Evolutionary conservation across 805 yeast genomes (phyloP), one percentile per base, ranked within the genome.

Genomic region (Zygosaccharomyces pseudorouxii): DNA sequence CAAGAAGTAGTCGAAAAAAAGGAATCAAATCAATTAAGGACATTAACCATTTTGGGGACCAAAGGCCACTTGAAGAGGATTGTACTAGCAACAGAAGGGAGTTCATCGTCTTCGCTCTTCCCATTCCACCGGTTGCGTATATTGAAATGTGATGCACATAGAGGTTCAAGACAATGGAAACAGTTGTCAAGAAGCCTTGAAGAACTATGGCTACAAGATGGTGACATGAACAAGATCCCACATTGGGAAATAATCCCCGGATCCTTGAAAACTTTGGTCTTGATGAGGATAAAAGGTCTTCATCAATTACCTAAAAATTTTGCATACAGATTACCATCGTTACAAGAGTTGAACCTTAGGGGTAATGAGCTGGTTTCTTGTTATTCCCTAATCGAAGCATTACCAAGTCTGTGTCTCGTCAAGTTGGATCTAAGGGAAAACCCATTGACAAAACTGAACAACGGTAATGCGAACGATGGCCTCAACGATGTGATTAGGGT

Each of bases 341-440:
- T 59, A 39, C 54, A 51, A 23, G 50, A 46, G 41, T 49, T 59
- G 45, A 51, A 48, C 39, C 45, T 59, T 23, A 42, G 54, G 5
- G 46, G 48, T 29, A 59, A 59, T 45, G 52, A 55, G 23, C 44
- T 56, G 11, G 48, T 19, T 22, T 49, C 47, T 22, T 50, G 54
- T 30, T 42, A 45, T 37, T 45, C 45, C 20, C 31, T 56, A 5
- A 40, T 55, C 5, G 41, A 48, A 20, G 50, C 55, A 9, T 30
- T 56, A 6, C 60, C 60, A 10, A 46, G 44, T 7, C 53, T 48
- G 29, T 45, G 47, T 25, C 48, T 56, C 25, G 51, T 44, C 18
- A 38, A 33, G 42, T 51, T 56, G 43, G 56, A 49, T 29, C 47
- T 56, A 23, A 42, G 49, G 33, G 48, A 46, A 19, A 56, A 56